Conservation (phyloP, 768 basidiomycete species). For the Suillus decipiens region DNA sequence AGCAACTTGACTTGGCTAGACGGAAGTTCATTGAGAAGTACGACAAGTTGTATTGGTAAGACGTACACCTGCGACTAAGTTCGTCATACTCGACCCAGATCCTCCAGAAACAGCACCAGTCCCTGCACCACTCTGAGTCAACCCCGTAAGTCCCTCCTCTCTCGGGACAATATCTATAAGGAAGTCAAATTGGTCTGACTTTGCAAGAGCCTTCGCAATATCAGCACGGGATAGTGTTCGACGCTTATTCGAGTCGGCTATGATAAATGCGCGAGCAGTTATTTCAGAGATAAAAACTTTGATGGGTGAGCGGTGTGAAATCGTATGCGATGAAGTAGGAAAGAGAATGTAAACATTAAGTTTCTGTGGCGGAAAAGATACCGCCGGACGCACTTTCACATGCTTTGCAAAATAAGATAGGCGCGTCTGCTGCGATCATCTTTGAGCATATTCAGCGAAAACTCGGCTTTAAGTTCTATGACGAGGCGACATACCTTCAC, state of each 20-base stretch:
- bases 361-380: background rate
- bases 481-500: conserved; percentile 72
- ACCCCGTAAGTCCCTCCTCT: conserved; percentile 53
- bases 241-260: conserved; percentile 94
- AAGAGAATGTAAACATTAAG: conserved; percentile 1
- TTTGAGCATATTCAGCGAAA: conserved; percentile 29
- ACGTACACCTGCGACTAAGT: conserved; percentile 28
- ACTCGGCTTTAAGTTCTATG: conserved; percentile 9
- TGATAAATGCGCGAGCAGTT: conserved; percentile 92
- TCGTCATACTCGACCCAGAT: conserved; percentile 16
- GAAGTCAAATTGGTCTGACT: conserved; percentile 97
- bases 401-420: conserved; percentile 95
- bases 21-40: conserved; percentile 6
- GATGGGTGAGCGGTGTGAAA: conserved; percentile 9
- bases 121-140: conserved; percentile 17
- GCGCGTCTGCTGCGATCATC: conserved; percentile 99
- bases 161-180: conserved; percentile 94
- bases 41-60: background rate
- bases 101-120: background rate
- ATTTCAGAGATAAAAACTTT: conserved; percentile 97
- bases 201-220: conserved; percentile 88
- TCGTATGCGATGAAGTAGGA: background rate
- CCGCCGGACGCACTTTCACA: conserved; percentile 83
- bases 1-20: conserved; percentile 27
- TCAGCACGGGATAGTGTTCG: conserved; percentile 93